These are phyloP conservation scores for Puccinia polysora DNA, from an alignment of 1,284 basidiomycete genomes.

Conservation along the genomic window DNA sequence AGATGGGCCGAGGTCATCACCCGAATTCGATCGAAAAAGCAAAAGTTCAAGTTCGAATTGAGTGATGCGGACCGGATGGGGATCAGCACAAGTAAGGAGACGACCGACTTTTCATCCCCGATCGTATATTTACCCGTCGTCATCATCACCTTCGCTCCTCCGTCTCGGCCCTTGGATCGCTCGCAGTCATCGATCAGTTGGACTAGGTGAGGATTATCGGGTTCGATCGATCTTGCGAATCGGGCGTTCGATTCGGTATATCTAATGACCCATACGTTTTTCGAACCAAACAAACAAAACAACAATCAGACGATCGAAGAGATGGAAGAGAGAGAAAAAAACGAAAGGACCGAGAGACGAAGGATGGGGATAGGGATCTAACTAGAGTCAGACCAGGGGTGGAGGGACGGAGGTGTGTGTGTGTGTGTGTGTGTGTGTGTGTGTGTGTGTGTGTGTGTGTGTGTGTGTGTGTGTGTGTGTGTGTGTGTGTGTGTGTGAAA, in stretches of 20 bases:
- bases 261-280: too few relatives aligned
- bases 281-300: too few relatives aligned
- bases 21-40: not conserved
- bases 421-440: conserved; percentile 24
- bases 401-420: conserved; percentile 53
- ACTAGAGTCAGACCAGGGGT: conserved; percentile 52
- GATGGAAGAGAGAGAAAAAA: not conserved
- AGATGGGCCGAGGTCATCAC: not conserved
- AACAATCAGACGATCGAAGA: not conserved
- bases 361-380: too few relatives aligned
- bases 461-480: too few relatives aligned
- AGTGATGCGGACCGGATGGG: too few relatives aligned
- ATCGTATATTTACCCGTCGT: conserved; percentile 77
- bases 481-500: too few relatives aligned
- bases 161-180: conserved; percentile 47
- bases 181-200: conserved; percentile 60
- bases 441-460: conserved; percentile 2
- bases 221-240: conserved; percentile 60
- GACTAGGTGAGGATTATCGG: conserved; percentile 60
- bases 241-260: conserved; percentile 52
- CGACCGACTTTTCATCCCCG: conserved; percentile 64
- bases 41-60: too few relatives aligned
- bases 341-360: not conserved
- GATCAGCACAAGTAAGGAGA: not conserved
- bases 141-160: conserved; percentile 59